Conservation (phyloP, 140 eudicot species). For the Cichorium intybus region DNA sequence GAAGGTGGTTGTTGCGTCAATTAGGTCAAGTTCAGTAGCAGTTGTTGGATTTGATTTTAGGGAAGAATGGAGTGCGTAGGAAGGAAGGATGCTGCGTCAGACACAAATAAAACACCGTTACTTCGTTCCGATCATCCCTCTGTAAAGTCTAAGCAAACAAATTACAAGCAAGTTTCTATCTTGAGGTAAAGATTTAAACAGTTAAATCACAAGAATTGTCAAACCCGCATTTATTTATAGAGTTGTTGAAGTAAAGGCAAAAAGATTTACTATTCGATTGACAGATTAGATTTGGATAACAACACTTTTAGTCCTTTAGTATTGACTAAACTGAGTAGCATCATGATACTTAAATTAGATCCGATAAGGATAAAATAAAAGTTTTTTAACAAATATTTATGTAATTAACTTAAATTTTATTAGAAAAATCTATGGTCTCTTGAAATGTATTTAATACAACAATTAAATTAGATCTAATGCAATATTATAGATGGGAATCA, state of each 20-base stretch:
- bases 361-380: too few relatives aligned
- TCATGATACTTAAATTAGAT: too few relatives aligned
- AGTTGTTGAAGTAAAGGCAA: neutral
- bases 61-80: constrained; percentile 36
- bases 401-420: too few relatives aligned
- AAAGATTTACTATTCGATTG: too few relatives aligned
- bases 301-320: neutral
- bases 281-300: neutral
- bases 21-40: constrained; percentile 26
- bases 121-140: neutral
- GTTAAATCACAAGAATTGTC: neutral
- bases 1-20: constrained; percentile 31
- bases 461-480: too few relatives aligned
- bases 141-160: neutral
- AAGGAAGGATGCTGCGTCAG: constrained; percentile 25
- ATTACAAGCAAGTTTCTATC: neutral
- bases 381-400: too few relatives aligned
- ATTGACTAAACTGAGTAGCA: neutral
- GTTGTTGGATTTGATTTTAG: constrained; percentile 31
- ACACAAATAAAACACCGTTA: neutral
- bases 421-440: too few relatives aligned
- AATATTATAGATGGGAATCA: too few relatives aligned
- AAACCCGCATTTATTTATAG: neutral
- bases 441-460: too few relatives aligned
- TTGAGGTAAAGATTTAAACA: neutral